A percentile compares a stretch with the other conserved stretches of the same genome.
These are phyloP conservation scores for Usnea hakonensis DNA, from an alignment of 495 filamentous ascomycete species.

Conservation along the genomic window DNA sequence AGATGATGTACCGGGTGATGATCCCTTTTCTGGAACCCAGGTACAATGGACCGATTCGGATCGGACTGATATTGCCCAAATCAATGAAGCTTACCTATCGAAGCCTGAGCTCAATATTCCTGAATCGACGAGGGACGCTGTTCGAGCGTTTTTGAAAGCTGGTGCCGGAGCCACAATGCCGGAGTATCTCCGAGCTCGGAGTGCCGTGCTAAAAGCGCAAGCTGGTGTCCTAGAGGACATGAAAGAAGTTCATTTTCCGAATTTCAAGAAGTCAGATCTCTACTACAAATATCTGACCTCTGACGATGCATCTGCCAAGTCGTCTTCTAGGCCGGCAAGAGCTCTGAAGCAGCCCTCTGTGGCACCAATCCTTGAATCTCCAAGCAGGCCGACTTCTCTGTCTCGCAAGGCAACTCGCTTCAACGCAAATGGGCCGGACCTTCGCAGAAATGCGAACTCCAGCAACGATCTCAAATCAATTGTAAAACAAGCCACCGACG, in stretches of 20 bases:
- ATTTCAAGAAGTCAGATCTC: constrained; percentile 84
- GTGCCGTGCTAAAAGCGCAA: constrained; percentile 74
- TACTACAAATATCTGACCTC: constrained; percentile 94
- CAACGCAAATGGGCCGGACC: constrained; percentile 32
- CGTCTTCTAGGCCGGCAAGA: constrained; percentile 28
- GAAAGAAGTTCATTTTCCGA: constrained; percentile 66
- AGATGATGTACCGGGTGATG: constrained; percentile 69
- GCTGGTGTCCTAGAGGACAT: constrained; percentile 76
- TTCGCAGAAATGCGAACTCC: constrained; percentile 52
- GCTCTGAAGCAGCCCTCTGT: constrained; percentile 21
- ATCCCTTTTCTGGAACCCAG: constrained; percentile 51
- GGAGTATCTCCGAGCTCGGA: constrained; percentile 78
- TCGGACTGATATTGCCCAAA: constrained; percentile 76
- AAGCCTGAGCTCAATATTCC: constrained; percentile 73
- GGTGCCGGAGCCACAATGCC: constrained; percentile 64
- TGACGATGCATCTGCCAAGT: constrained; percentile 62
- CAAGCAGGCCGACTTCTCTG: constrained; percentile 34
- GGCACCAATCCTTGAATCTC: constrained; percentile 23
- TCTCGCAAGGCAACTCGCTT: constrained; percentile 36
- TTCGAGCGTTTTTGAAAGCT: constrained; percentile 70
- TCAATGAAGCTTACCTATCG: constrained; percentile 81
- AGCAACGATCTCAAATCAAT: constrained; percentile 46
- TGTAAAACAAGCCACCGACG: constrained; percentile 31
- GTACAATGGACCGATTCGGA: constrained; percentile 76
- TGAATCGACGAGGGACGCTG: constrained; percentile 54